Base-by-base conservation (phyloP, 805 yeast genomes). In the Zygotorulaspora florentina region DNA sequence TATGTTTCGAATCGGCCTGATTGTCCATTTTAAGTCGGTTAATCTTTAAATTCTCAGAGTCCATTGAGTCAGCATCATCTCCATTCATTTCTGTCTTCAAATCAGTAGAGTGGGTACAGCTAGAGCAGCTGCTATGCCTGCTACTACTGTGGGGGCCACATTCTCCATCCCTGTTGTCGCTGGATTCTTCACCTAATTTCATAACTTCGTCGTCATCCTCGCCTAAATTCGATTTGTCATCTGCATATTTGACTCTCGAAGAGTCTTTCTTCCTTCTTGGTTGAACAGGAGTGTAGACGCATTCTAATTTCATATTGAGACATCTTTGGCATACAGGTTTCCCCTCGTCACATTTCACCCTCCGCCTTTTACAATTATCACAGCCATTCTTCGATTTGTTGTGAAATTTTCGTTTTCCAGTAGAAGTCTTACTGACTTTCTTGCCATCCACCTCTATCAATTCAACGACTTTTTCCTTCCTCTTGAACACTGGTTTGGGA, bases 331-430 rank as follows among this genome's bases (percentile, higher is more conserved):
- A 90, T 7, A 71, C 62, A 1, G 97, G 97, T 49, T 81, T 84
- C 1, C 71, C 70, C 64, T 91, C 97, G 62, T 90, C 97, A 71
- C 98, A 90, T 62, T 90, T 90, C 34, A 91, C 96, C 42, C 97
- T 72, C 56, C 98, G 76, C 52, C 79, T 76, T 61, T 90, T 90
- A 67, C 98, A 90, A 2, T 95, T 86, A 33, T 81, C 77, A 67
- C 98, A 90, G 0, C 98, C 98, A 46, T 80, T 78, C 46, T 95
- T 77, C 29, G 95, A 85, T 66, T 91, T 91, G 48, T 82, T 85
- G 62, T 91, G 98, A 58, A 84, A 91, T 58, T 87, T 85, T 37
- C 97, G 75, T 66, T 88, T 90, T 5, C 85, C 87, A 0, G 81
- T 77, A 0, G 85, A 69, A 0, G 69, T 65, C 47, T 58, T 66